Evolutionary conservation across 768 basidiomycete genomes (phyloP).

Genomic region (Tulasnella sp.): DNA sequence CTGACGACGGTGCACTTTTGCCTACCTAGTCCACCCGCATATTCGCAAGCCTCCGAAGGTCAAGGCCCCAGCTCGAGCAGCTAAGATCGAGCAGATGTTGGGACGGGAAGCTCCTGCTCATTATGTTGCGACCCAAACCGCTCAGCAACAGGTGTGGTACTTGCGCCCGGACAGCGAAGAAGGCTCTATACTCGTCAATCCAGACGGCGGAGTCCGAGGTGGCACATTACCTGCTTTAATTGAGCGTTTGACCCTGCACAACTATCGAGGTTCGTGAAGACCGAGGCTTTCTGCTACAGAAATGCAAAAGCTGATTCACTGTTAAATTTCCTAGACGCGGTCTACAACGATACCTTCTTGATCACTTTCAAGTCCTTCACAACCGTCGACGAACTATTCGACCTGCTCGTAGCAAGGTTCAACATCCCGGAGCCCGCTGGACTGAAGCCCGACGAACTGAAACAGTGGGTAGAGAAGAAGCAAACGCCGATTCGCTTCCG

Average conservation of each 20-base stretch:
- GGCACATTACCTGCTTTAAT: slow-evolving; percentile 80
- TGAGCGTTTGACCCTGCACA: slow-evolving; percentile 84
- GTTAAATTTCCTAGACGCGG: slow-evolving; percentile 41
- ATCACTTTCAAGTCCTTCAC: slow-evolving; percentile 96
- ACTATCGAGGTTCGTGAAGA: slow-evolving; percentile 57
- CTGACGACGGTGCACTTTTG: background rate
- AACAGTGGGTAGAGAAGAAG: slow-evolving; percentile 77
- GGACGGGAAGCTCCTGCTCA: slow-evolving; percentile 45
- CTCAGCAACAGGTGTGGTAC: slow-evolving; percentile 62
- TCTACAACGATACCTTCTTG: slow-evolving; percentile 80
- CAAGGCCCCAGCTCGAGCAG: slow-evolving; percentile 1
- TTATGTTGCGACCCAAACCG: slow-evolving; percentile 32
- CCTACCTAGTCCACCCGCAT: background rate
- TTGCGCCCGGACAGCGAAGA: slow-evolving; percentile 68
- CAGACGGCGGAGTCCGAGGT: slow-evolving; percentile 72
- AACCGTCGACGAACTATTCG: slow-evolving; percentile 67
- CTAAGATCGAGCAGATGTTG: slow-evolving; percentile 48
- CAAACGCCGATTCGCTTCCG: slow-evolving; percentile 78
- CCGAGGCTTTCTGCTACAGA: background rate
- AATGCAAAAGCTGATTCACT: background rate
- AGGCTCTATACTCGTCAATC: slow-evolving; percentile 73
- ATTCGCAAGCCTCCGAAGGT: background rate
- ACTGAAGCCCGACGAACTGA: slow-evolving; percentile 46
- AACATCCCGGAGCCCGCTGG: slow-evolving; percentile 61
- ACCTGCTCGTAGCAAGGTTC: slow-evolving; percentile 71